These are phyloP conservation scores for Parachlorella kessleri DNA, from an alignment of 139 green algal genomes.

Conservation along the genomic window DNA sequence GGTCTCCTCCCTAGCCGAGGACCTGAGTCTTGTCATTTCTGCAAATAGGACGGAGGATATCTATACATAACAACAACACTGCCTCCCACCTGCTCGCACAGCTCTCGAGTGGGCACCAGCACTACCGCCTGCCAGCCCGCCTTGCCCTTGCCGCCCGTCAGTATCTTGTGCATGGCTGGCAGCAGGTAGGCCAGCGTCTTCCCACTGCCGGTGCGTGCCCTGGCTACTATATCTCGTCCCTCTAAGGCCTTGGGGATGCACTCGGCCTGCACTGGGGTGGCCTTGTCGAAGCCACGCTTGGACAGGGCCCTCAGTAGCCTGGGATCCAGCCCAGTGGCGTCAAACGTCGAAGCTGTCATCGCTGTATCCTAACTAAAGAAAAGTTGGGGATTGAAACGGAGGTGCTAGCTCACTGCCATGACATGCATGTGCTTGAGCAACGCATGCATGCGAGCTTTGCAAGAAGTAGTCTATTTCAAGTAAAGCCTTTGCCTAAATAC, in stretches of 20 bases:
- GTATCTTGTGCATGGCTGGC: constrained; percentile 73
- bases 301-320: constrained; percentile 70
- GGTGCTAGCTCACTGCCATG: background rate
- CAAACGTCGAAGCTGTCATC: constrained; percentile 39
- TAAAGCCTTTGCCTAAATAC: too few relatives aligned
- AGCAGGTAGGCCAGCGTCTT: constrained; percentile 93
- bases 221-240: constrained; percentile 82
- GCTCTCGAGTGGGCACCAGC: constrained; percentile 92
- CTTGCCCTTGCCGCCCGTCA: constrained; percentile 42
- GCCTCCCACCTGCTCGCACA: constrained; percentile 88
- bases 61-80: too few relatives aligned
- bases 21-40: too few relatives aligned
- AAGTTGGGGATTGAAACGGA: too few relatives aligned
- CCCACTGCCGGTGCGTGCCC: constrained; percentile 83
- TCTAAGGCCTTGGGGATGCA: constrained; percentile 76
- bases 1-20: too few relatives aligned
- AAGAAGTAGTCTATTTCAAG: background rate
- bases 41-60: background rate
- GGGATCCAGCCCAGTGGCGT: constrained; percentile 73
- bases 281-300: constrained; percentile 66
- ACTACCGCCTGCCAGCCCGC: constrained; percentile 77
- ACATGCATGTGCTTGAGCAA: background rate
- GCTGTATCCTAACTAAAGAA: background rate
- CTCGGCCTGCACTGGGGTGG: constrained; percentile 71
- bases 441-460: background rate